phyloP scores from a whole-genome alignment of 192 early-diverging fungal genomes.

The Backusella sp. region DNA sequence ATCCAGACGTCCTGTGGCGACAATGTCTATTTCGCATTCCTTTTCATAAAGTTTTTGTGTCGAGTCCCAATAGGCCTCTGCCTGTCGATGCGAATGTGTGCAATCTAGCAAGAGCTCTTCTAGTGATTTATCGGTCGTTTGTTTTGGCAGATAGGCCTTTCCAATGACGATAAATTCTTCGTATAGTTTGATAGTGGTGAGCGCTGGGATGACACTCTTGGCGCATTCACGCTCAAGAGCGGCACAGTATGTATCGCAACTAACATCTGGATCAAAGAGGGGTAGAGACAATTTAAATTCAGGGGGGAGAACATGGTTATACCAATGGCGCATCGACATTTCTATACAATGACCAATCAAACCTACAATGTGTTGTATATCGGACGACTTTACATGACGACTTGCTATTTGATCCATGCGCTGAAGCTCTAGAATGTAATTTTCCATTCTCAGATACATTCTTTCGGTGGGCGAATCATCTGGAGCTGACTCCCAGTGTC shows the following conservation, averaged over 20 bases:
- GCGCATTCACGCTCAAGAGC: conserved; percentile 6
- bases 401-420: not conserved
- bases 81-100: not conserved
- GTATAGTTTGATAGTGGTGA: conserved; percentile 10
- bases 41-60: not conserved
- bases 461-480: not conserved
- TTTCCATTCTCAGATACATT: not conserved
- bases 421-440: conserved; percentile 5
- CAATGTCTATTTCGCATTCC: not conserved
- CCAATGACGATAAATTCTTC: conserved; percentile 9
- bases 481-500: not conserved
- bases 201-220: not conserved
- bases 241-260: not conserved
- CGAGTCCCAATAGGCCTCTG: not conserved
- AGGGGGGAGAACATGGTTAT: not conserved
- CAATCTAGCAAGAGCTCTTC: not conserved
- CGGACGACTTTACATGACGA: not conserved
- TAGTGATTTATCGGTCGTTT: not conserved
- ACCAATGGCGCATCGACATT: conserved; percentile 15
- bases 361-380: not conserved
- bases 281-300: conserved; percentile 9
- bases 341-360: conserved; percentile 9
- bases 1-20: not conserved
- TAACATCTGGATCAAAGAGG: not conserved
- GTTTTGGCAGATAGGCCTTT: conserved; percentile 14